Base-by-base conservation (phyloP, 306 rosid genomes). In the Cucurbita argyrosperma region DNA sequence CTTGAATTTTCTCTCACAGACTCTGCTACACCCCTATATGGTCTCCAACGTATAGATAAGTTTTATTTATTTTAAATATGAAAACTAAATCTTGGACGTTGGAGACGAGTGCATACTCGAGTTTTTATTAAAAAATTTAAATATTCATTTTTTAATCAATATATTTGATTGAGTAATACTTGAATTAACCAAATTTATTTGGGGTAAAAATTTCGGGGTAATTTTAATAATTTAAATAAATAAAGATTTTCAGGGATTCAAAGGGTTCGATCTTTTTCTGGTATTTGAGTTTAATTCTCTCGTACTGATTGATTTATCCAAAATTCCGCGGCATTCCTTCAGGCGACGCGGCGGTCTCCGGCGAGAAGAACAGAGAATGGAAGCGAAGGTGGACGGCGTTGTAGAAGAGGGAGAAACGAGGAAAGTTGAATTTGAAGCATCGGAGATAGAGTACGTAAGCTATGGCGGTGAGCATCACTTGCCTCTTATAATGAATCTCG, bases 401-500 rank as follows among this genome's bases (percentile, higher is more conserved):
- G 58, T 10, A 19, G 78, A 62, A 10, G 84, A 79, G 7, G 78
- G 35, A 46, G 87, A 76, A 76, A 77, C 78, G 15, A 80, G 45
- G 77, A 80, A 82, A 51, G 76, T 54, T 9, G 86, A 83, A 64
- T 84, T 87, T 40, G 78, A 79, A 3, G 80, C 73, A 19, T 88
- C 86, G 47, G 95, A 88, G 80, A 85, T 94, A 43, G 92, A 90
- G 53, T 91, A 91, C 64, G 92, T 88, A 46, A 88, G 90, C 78
- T 94, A 94, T 49, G 88, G 85, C 3, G 97, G 99, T 10, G 99
- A 94, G 65, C 96, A 91, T 56, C 97, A 91, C 75, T 89, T 91
- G 11, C 97, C 99, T 58, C 90, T 88, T 0, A 66, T 94, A 61
- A 94, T 91, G 99, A 87, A 84, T 79, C 89, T 94, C 1, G 99